Evolutionary conservation across 1,284 basidiomycete species (phyloP).

Genomic region (Microbotryum intermedium): DNA sequence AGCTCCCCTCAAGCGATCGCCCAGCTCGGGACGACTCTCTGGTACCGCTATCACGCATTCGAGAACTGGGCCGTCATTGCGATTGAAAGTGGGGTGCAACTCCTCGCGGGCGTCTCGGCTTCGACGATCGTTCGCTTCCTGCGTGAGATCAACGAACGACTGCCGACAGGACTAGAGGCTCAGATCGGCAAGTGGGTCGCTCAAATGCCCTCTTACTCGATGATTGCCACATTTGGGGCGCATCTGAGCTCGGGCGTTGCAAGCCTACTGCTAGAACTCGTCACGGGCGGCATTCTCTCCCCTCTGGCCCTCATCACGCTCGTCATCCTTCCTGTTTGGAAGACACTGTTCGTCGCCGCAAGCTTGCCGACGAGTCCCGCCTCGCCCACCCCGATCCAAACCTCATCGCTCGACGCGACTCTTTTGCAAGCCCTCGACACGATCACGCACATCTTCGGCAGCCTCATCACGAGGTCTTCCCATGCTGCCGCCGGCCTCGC

Average conservation of each 20-base stretch:
- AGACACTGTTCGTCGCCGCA: neutral
- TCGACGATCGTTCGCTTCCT: neutral
- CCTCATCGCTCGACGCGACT: neutral
- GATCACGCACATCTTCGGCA: slow-evolving; percentile 1
- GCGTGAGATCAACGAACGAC: slow-evolving; percentile 13
- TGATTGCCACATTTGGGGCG: slow-evolving; percentile 7
- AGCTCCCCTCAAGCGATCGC: slow-evolving; percentile 6
- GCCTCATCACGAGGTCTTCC: neutral
- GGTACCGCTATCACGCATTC: slow-evolving; percentile 65
- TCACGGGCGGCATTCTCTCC: slow-evolving; percentile 8
- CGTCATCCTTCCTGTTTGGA: slow-evolving; percentile 12
- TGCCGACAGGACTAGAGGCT: slow-evolving; percentile 2
- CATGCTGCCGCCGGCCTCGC: neutral
- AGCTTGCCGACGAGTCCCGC: neutral
- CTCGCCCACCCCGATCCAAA: neutral
- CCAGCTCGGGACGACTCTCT: slow-evolving; percentile 44
- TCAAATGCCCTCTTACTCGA: neutral
- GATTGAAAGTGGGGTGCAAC: slow-evolving; percentile 60
- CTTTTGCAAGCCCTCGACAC: slow-evolving; percentile 2
- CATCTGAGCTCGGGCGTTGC: neutral
- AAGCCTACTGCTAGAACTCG: slow-evolving; percentile 9
- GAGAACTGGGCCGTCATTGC: slow-evolving; percentile 64
- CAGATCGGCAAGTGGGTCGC: slow-evolving; percentile 11
- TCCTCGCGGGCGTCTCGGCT: slow-evolving; percentile 4
- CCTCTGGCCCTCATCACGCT: neutral